Evolutionary conservation across 148 eudicot species (phyloP), one percentile per base, ranked within the genome.

Genomic region (Mesembryanthemum crystallinum): DNA sequence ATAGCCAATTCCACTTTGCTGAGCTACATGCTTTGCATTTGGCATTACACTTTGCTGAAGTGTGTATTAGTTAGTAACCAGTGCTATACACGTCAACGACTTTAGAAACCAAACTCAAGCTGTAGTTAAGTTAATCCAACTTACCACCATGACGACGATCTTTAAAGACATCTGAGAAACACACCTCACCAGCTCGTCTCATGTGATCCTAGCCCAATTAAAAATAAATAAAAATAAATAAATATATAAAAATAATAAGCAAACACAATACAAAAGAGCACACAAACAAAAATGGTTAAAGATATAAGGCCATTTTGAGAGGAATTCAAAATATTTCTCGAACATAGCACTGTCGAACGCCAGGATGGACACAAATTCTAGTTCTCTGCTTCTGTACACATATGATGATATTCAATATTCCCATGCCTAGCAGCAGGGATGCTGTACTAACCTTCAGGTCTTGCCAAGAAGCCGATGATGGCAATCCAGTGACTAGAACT

Each of bases 391-490:
- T 57, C 27, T 25, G 8, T 64, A 30, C 10, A 72, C 11, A 37
- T 33, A 28, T 13, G 47, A 29, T 43, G 39, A 45, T 4, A 39
- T 25, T 14, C 23, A 14, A 45, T n/a, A 65, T 29, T 37, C 5
- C 7, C 18, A 32, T 69, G 29, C 61, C 13, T 4, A 57, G 15
- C 5, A 24, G 5, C 9, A 39, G 63, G 18, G 71, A n/a, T 60
- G 32, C 17, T 27, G 28, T 33, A 72, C 85, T 81, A 62, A 93
- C 98, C 98, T 93, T 93, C 73, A 93, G 81, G 82, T 93, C 98
- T 91, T 93, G 98, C 98, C 98, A 93, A 45, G 98, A 93, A 69
- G 97, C 98, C 79, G 98, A 93, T 62, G 88, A 77, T 25, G 98
- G 98, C 73, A 93, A 82, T 47, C 97, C 97, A 78, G 94, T 85